phyloP scores from a whole-genome alignment of 75 land plant species.

The Pseudotsuga menziesii region DNA sequence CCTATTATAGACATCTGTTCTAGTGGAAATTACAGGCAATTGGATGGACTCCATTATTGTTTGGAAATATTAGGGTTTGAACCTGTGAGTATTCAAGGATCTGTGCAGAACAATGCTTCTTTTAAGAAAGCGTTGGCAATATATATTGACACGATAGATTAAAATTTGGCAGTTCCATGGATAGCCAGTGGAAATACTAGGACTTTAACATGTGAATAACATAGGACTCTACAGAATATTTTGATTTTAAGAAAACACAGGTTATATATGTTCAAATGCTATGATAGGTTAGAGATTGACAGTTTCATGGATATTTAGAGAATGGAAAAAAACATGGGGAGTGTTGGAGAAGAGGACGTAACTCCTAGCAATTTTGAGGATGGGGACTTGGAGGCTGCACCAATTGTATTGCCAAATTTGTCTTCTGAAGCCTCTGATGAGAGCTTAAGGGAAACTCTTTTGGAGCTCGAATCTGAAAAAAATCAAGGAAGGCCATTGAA shows the following conservation, averaged over 20 bases:
- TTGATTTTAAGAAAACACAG: too few species aligned
- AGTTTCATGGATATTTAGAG: background rate
- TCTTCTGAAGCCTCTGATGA: conserved; percentile 19
- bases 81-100: background rate
- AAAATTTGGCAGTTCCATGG: background rate
- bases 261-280: too few species aligned
- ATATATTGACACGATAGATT: background rate
- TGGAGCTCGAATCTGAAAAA: conserved; percentile 74
- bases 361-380: conserved; percentile 41
- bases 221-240: too few species aligned
- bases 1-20: too few species aligned
- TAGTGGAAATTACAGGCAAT: background rate
- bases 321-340: conserved; percentile 14
- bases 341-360: conserved; percentile 41
- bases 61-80: background rate
- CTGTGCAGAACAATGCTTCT: background rate
- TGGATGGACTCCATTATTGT: background rate
- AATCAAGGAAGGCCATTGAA: conserved; percentile 54
- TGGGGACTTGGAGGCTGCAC: conserved; percentile 21
- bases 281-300: background rate
- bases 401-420: background rate
- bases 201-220: too few species aligned
- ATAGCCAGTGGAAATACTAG: too few species aligned
- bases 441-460: conserved; percentile 26
- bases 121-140: background rate